phyloP scores from a whole-genome alignment of 306 rosid genomes.

The Inga oerstediana region DNA sequence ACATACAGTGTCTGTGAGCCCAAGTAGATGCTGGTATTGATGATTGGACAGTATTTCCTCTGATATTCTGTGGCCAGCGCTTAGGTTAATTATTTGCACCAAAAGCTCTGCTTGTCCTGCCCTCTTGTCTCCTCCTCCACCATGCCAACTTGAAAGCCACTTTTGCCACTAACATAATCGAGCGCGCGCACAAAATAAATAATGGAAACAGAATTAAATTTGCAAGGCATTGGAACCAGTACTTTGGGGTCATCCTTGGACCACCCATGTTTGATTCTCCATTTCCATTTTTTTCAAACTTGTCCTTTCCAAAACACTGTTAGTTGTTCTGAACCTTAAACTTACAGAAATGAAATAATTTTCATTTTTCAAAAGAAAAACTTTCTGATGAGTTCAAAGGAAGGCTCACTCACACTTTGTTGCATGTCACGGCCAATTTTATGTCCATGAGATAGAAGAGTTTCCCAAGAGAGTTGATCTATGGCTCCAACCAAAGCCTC shows the following conservation, averaged over 20 bases:
- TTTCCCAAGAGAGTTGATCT: conserved; percentile 66
- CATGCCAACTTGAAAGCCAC: conserved; percentile 77
- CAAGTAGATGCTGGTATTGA: conserved; percentile 45
- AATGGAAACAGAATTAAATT: background rate
- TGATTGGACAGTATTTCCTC: conserved; percentile 51
- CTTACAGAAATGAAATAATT: background rate
- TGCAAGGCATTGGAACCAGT: conserved; percentile 2
- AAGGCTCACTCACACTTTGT: conserved; percentile 71
- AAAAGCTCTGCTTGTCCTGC: conserved; percentile 70
- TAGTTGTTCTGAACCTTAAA: background rate
- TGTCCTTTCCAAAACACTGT: background rate
- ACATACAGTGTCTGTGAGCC: conserved; percentile 64
- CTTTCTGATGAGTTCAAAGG: conserved; percentile 6
- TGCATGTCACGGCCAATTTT: conserved; percentile 64
- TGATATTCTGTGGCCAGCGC: conserved; percentile 47
- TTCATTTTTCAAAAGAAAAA: background rate
- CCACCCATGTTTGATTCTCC: conserved; percentile 31
- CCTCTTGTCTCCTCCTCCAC: conserved; percentile 62
- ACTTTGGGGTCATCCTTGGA: conserved; percentile 5
- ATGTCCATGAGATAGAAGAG: conserved; percentile 56
- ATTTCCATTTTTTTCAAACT: background rate
- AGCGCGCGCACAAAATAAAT: background rate
- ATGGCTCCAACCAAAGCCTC: conserved; percentile 60
- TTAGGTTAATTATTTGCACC: conserved; percentile 67
- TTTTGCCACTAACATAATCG: conserved; percentile 63